Evolutionary conservation across 768 basidiomycete species (phyloP), one percentile per base, ranked within the genome.

Genomic region (Brasilioporus rufonigricans): DNA sequence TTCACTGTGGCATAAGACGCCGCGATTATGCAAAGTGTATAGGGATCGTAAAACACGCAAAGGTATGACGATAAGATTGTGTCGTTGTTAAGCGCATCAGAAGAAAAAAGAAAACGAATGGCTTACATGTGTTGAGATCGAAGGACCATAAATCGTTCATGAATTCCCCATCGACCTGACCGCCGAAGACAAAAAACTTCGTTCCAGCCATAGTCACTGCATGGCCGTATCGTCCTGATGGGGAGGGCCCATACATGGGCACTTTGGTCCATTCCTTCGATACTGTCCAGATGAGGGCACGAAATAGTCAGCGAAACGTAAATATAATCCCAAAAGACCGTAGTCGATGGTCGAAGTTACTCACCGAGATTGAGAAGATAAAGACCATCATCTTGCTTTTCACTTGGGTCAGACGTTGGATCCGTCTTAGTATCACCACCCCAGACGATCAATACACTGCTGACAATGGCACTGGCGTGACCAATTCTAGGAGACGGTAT

Each of bases 391-490:
- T 98, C 97, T 73, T 94, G 91, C 61, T 81, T 85, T 56, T 93
- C 93, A 11, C 77, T 74, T 10, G 77, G 77, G 61, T 78, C 81
- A 31, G 79, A 74, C 70, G 77, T 81, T 23, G 76, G 75, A 62
- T 87, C 86, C 14, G 86, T 83, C 73, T 93, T 95, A 4, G 95
- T 98, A 68, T 99, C 97, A 24, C 96, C 97, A 31, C 97, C 97
- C 97, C 97, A 99, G 4, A 98, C 88, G 56, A 98, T 90, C 56
- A 99, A 77, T 47, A 98, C 96, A 65, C 89, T 93, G 70, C 93
- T 93, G 53, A 98, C 93, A 47, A 98, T 84, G 7, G 96, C 96
- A 70, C 90, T 89, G 3, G 94, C 93, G 74, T 99, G 97, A 0
- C 97, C 96, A n/a, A 98, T 95, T 59, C 97, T 78, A 0, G 93